These are phyloP conservation scores for Cryptococcus depauperatus DNA, from an alignment of 1,284 basidiomycete species.

Conservation along the genomic window DNA sequence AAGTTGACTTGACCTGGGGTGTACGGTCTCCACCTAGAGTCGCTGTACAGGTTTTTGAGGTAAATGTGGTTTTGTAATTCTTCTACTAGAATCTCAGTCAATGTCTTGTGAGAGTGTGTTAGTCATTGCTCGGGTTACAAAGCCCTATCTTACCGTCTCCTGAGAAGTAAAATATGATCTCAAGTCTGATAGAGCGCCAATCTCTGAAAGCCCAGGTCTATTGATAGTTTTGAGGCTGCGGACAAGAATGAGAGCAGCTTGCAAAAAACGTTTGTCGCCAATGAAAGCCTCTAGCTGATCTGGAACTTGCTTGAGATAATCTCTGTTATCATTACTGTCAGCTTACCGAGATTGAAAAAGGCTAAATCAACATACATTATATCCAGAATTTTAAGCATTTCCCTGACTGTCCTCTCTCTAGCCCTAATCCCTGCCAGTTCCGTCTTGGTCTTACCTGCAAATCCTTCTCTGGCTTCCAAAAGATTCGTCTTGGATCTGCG, in stretches of 20 bases:
- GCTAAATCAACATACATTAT: slow-evolving; percentile 63
- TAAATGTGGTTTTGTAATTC: slow-evolving; percentile 98
- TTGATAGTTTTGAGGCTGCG: slow-evolving; percentile 84
- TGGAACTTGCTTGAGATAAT: slow-evolving; percentile 81
- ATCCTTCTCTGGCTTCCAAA: slow-evolving; percentile 51
- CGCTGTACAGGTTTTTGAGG: slow-evolving; percentile 93
- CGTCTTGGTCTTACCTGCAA: slow-evolving; percentile 47
- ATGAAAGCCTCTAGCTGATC: slow-evolving; percentile 90
- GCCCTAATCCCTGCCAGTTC: slow-evolving; percentile 81
- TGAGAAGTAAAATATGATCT: slow-evolving; percentile 77
- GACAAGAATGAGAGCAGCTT: slow-evolving; percentile 81
- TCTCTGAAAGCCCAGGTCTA: slow-evolving; percentile 84
- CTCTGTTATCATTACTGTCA: slow-evolving; percentile 50
- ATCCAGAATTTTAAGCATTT: slow-evolving; percentile 83
- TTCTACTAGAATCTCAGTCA: slow-evolving; percentile 87
- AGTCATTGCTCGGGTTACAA: not conserved
- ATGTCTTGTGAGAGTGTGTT: slow-evolving; percentile 51
- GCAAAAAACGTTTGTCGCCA: slow-evolving; percentile 85
- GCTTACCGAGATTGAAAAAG: not conserved
- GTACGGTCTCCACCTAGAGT: slow-evolving; percentile 83
- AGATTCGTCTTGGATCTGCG: slow-evolving; percentile 61
- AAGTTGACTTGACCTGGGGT: slow-evolving; percentile 62
- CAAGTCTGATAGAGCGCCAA: slow-evolving; percentile 86
- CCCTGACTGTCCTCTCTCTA: slow-evolving; percentile 71
- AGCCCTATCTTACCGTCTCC: slow-evolving; percentile 60